Percentiles rank a stretch among this genome's conserved stretches.
These are phyloP conservation scores for Boletus mariae DNA, from an alignment of 1,284 basidiomycete species.

Conservation along the genomic window DNA sequence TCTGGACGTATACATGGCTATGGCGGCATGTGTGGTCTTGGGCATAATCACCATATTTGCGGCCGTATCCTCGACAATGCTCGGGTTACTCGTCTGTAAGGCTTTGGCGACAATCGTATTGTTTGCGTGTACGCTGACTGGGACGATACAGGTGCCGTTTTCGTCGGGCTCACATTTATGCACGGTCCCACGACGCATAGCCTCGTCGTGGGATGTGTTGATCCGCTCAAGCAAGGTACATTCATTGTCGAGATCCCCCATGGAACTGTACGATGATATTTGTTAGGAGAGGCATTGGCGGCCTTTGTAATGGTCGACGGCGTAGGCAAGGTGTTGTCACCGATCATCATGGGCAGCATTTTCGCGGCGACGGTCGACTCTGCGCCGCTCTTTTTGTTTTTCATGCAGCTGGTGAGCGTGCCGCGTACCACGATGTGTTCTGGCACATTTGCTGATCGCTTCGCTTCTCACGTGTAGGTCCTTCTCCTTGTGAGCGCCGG, in stretches of 20 bases:
- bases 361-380: constrained; percentile 18
- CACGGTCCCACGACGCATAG: constrained; percentile 27
- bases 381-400: constrained; percentile 20
- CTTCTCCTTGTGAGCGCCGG: constrained; percentile 2
- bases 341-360: constrained; percentile 26
- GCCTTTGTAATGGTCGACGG: constrained; percentile 30
- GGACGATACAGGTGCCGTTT: constrained; percentile 11
- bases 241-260: too few relatives aligned
- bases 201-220: constrained; percentile 30
- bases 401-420: constrained; percentile 18
- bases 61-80: constrained; percentile 10
- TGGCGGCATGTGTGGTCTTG: constrained; percentile 20
- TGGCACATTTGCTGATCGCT: too few relatives aligned
- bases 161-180: constrained; percentile 19
- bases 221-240: constrained; percentile 32
- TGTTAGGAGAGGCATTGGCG: constrained; percentile 32
- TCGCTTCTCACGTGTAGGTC: neutral
- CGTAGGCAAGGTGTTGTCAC: constrained; percentile 26
- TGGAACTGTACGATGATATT: neutral
- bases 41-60: constrained; percentile 18
- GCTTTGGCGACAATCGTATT: accelerated
- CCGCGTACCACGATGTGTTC: neutral
- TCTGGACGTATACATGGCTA: constrained; percentile 31
- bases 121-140: neutral
- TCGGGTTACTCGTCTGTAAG: constrained; percentile 17